Percentiles rank a stretch among this genome's conserved stretches.
Evolutionary conservation across 257 asterid genomes (phyloP).

Genomic region (Ajuga chamaepitys): DNA sequence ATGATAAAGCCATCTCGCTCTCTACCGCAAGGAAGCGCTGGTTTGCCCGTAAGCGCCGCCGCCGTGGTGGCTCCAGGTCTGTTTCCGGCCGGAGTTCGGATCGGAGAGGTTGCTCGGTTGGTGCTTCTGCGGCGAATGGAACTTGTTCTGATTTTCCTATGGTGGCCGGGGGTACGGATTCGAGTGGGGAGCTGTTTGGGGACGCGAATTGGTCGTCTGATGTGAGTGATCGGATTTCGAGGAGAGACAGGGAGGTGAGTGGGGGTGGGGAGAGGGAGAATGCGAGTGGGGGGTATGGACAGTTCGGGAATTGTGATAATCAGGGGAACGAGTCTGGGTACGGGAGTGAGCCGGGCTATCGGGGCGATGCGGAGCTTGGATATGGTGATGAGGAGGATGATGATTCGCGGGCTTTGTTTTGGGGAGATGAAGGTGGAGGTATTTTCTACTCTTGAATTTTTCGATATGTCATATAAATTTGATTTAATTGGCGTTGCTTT

Average conservation of each 20-base stretch:
- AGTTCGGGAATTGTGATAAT: constrained; percentile 46
- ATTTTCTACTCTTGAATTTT: constrained; percentile 8
- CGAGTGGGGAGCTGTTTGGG: constrained; percentile 92
- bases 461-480: background rate
- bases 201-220: constrained; percentile 91
- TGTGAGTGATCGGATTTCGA: constrained; percentile 66
- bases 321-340: constrained; percentile 84
- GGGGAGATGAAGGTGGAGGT: constrained; percentile 94
- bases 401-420: constrained; percentile 53
- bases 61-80: constrained; percentile 78
- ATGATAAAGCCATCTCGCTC: constrained; percentile 36
- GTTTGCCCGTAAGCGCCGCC: constrained; percentile 73
- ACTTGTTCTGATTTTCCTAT: constrained; percentile 86
- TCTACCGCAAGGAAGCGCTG: constrained; percentile 47
- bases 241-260: constrained; percentile 54
- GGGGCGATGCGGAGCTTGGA: constrained; percentile 87
- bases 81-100: constrained; percentile 94
- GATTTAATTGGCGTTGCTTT: background rate
- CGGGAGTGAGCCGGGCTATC: constrained; percentile 93
- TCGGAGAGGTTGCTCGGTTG: constrained; percentile 74
- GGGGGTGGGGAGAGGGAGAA: constrained; percentile 53
- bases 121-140: constrained; percentile 83
- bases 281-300: constrained; percentile 37
- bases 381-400: constrained; percentile 89
- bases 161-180: constrained; percentile 86